Evolutionary conservation across 1,139 yeast species (phyloP).

Genomic region (Candida smagusa): DNA sequence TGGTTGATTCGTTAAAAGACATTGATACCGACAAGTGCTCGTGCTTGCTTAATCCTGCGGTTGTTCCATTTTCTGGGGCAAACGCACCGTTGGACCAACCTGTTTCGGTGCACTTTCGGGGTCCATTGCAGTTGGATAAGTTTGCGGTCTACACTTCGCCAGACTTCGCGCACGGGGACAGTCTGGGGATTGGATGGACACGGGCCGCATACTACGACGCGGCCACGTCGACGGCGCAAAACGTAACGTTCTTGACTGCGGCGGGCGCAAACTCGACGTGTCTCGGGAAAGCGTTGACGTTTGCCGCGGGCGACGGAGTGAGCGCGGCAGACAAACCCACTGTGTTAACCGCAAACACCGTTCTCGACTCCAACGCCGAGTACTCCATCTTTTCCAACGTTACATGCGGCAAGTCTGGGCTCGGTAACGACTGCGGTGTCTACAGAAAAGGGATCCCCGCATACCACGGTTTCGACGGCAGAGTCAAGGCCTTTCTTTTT

Average conservation of each 20-base stretch:
- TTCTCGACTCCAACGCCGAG: slow-evolving; percentile 68
- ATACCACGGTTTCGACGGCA: slow-evolving; percentile 82
- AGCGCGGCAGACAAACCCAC: slow-evolving; percentile 63
- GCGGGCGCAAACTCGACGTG: slow-evolving; percentile 74
- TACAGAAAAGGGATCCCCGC: slow-evolving; percentile 87
- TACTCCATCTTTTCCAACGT: slow-evolving; percentile 70
- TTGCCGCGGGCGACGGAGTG: slow-evolving; percentile 64
- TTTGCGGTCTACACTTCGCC: slow-evolving; percentile 55
- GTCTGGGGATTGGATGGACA: slow-evolving; percentile 61
- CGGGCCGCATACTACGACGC: slow-evolving; percentile 65
- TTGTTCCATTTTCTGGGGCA: slow-evolving; percentile 65
- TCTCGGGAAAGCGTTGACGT: slow-evolving; percentile 87
- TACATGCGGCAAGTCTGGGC: slow-evolving; percentile 51
- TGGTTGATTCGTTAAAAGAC: slow-evolving; percentile 58
- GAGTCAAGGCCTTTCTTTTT: slow-evolving; percentile 78
- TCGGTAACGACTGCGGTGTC: slow-evolving; percentile 73
- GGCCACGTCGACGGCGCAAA: slow-evolving; percentile 52
- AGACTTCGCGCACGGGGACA: slow-evolving; percentile 25
- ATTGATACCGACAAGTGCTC: slow-evolving; percentile 49
- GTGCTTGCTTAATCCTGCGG: slow-evolving; percentile 56
- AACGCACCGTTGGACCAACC: slow-evolving; percentile 87
- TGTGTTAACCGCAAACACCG: slow-evolving; percentile 58
- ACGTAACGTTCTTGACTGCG: slow-evolving; percentile 79
- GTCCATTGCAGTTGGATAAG: slow-evolving; percentile 76
- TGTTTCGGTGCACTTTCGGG: slow-evolving; percentile 89